Evolutionary conservation across 352 stramenopile genomes (phyloP), one percentile per base, ranked within the genome.

Genomic region (Thalassiosira hispida): DNA sequence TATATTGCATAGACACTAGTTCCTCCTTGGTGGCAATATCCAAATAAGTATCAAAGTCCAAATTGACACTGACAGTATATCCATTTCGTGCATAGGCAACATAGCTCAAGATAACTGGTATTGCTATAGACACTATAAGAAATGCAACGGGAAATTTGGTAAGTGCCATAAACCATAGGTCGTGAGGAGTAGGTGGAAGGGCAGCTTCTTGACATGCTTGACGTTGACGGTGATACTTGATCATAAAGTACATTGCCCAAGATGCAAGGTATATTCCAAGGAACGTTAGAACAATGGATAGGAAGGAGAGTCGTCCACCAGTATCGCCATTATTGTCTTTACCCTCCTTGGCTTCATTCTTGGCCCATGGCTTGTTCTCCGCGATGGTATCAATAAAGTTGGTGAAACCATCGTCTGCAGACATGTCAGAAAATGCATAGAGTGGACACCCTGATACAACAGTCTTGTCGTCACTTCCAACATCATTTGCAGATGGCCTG

Each of bases 1-100:
- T 20, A 27, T 68, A 79, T 42, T 60, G 49, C 51, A 20, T 40
- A 3, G 49, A n/a, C n/a, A 11, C 12, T 12, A 14, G 47, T 53
- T 79, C 71, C 44, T 67, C 51, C 42, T 65, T 61, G 16, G 71
- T 79, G 40, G 38, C 35, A 16, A 79, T 79, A 40, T 79, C 51
- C 18, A 79, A 31, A 31, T 79, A 79, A 2, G 16, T 68, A 40
- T 79, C 71, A 49, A 79, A 79, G 46, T 79, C 71, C 40, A 79
- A 55, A 56, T 79, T 79, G 14, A 79, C 64, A 1, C n/a, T 52
- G 12, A 74, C 38, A 1, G 44, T 69, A 22, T 73, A 73, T 27
- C 55, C 71, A 20, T 73, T 23, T 14, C 46, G 14, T 38, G 20
- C 60, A 47, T 53, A 73, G 1, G 71, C 33, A 1, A 79, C 11